Conservation (phyloP, 768 basidiomycete species). For the Phaeotremella skinneri region DNA sequence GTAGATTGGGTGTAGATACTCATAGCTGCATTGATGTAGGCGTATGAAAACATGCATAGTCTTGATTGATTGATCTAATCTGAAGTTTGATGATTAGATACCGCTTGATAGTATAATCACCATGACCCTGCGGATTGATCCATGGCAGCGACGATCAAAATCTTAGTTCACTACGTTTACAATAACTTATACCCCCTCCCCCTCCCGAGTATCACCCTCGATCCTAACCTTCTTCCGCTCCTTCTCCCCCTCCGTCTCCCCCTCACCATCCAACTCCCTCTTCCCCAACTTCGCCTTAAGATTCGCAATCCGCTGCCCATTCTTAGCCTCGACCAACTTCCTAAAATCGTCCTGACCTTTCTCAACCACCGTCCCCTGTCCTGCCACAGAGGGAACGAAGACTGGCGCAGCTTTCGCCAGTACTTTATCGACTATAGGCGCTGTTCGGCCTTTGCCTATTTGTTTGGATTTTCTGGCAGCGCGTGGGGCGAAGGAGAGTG, state of each 20-base stretch:
- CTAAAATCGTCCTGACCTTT: conserved; percentile 77
- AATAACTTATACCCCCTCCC: too few relatives aligned
- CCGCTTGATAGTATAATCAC: not conserved
- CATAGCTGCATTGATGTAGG: not conserved
- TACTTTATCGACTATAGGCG: conserved; percentile 53
- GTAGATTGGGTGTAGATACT: conserved; percentile 46
- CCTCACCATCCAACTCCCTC: conserved; percentile 20
- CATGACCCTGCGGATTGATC: too few relatives aligned
- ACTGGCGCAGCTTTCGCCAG: conserved; percentile 10
- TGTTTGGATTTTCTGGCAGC: conserved; percentile 23
- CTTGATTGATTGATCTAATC: not conserved
- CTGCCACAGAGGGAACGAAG: conserved; percentile 21
- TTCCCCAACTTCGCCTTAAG: conserved; percentile 16
- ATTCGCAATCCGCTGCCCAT: conserved; percentile 36
- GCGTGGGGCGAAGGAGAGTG: conserved; percentile 33
- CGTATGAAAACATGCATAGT: conserved; percentile 3
- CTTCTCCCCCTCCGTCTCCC: conserved; percentile 10
- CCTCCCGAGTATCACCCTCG: not conserved
- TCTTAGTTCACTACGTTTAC: too few relatives aligned
- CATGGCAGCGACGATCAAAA: too few relatives aligned
- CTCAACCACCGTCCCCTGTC: not conserved
- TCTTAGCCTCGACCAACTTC: conserved; percentile 62
- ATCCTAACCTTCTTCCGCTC: not conserved
- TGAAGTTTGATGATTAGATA: not conserved
- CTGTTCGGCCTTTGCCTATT: conserved; percentile 56